Percentiles rank a stretch among this genome's conserved stretches.
Evolutionary conservation across 768 basidiomycete species (phyloP).

Genomic region (Gloeophyllum trabeum): DNA sequence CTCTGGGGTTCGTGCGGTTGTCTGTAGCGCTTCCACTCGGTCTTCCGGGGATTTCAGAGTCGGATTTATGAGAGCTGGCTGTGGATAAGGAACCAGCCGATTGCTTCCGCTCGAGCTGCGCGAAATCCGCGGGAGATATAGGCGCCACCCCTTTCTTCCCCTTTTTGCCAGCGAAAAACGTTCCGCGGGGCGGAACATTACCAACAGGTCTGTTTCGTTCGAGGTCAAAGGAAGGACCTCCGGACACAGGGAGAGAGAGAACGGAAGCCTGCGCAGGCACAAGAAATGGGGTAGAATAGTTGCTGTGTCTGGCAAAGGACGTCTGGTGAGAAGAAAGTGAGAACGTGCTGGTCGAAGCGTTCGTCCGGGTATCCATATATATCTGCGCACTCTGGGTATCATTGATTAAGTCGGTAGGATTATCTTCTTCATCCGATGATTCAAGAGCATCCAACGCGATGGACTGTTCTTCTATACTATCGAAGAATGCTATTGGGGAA

Average conservation of each 20-base stretch:
- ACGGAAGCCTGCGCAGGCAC: slow-evolving; percentile 13
- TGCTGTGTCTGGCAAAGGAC: slow-evolving; percentile 52
- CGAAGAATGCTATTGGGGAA: slow-evolving; percentile 65
- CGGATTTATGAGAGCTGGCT: neutral
- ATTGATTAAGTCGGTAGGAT: slow-evolving; percentile 5
- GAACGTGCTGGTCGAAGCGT: slow-evolving; percentile 8
- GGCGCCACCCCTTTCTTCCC: neutral
- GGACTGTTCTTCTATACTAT: slow-evolving; percentile 56
- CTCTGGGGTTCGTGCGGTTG: neutral
- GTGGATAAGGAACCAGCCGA: neutral
- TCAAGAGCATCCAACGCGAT: slow-evolving; percentile 69
- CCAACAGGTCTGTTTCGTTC: neutral
- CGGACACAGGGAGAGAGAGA: neutral
- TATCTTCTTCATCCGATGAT: slow-evolving; percentile 28
- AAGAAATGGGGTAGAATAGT: slow-evolving; percentile 60
- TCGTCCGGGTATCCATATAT: slow-evolving; percentile 6
- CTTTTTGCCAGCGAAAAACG: slow-evolving; percentile 15
- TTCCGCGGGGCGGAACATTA: slow-evolving; percentile 19
- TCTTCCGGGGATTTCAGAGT: slow-evolving; percentile 34
- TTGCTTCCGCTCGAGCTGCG: neutral
- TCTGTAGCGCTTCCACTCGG: slow-evolving; percentile 17
- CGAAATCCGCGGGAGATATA: neutral
- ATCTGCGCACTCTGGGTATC: slow-evolving; percentile 26
- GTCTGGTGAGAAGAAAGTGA: slow-evolving; percentile 16
- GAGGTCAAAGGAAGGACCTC: neutral